Conservation (phyloP, 148 eudicot genomes). For the Heliosperma pusillum region DNA sequence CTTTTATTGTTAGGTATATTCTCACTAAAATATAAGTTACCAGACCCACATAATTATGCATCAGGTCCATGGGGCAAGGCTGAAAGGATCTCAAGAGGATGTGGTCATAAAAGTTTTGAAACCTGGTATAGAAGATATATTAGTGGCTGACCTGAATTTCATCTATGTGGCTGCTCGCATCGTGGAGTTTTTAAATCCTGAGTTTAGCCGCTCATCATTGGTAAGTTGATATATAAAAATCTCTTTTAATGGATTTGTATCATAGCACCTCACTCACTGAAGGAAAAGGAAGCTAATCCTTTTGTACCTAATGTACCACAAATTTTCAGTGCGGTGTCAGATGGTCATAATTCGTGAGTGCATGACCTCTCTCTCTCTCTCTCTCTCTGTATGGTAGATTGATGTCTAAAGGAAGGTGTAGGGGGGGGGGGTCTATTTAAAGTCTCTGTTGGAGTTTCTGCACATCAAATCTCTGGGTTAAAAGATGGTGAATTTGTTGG, state of each 20-base stretch:
- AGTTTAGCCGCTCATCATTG: slow-evolving; percentile 84
- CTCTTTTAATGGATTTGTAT: not conserved
- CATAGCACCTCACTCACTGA: not conserved
- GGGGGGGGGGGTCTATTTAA: not conserved
- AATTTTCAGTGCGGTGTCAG: not conserved
- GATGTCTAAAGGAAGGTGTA: too few relatives aligned
- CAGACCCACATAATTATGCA: slow-evolving; percentile 13
- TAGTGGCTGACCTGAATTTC: slow-evolving; percentile 95
- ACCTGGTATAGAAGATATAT: slow-evolving; percentile 92
- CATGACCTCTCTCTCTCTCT: not conserved
- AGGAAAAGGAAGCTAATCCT: not conserved
- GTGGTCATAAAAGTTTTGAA: slow-evolving; percentile 95
- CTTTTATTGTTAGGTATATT: slow-evolving; percentile 10
- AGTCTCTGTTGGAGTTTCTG: not conserved
- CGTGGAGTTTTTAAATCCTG: slow-evolving; percentile 89
- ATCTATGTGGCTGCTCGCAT: slow-evolving; percentile 87
- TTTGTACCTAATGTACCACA: not conserved
- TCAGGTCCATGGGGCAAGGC: slow-evolving; percentile 94
- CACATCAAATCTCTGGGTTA: not conserved
- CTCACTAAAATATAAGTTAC: slow-evolving; percentile 17
- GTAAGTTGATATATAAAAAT: slow-evolving; percentile 32
- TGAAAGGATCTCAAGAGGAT: slow-evolving; percentile 78
- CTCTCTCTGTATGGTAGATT: too few relatives aligned
- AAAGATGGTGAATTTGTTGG: not conserved
- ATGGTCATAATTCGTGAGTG: not conserved